phyloP scores from a whole-genome alignment of 305 asterid genomes.

The Solanum hybrid region DNA sequence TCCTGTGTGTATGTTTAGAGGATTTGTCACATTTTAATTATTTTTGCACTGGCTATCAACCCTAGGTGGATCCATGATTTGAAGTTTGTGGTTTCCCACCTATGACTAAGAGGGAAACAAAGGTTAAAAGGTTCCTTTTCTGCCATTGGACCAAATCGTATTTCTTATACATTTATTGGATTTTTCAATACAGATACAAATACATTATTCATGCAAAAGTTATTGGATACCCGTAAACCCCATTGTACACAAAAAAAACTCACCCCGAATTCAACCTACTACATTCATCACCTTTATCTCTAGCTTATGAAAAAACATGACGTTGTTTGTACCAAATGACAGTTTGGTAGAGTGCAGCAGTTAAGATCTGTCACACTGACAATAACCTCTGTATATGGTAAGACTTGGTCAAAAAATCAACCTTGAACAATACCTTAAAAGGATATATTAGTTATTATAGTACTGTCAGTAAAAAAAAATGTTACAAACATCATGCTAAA shows the following conservation, averaged over 20 bases:
- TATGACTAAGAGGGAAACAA: not conserved
- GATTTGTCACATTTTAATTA: not conserved
- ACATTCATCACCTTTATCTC: not conserved
- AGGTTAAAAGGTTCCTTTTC: not conserved
- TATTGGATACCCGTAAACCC: not conserved
- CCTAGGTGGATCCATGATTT: not conserved
- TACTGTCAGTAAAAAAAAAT: not conserved
- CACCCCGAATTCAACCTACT: not conserved
- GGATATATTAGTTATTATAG: not conserved
- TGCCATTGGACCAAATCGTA: not conserved
- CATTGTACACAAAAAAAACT: not conserved
- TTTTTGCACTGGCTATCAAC: not conserved
- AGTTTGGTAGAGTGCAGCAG: constrained; percentile 14
- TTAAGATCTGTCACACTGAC: not conserved
- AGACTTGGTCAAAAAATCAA: not conserved
- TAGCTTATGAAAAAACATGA: not conserved
- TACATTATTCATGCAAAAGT: not conserved
- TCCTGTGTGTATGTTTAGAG: not conserved
- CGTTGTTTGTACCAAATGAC: not conserved
- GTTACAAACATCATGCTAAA: not conserved
- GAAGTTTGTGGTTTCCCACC: not conserved
- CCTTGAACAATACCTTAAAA: not conserved
- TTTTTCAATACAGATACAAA: not conserved
- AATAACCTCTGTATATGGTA: not conserved
- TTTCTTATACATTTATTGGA: not conserved